Base-by-base conservation (phyloP, 169 alveolate genomes). In the Plasmodium blacklocki region DNA sequence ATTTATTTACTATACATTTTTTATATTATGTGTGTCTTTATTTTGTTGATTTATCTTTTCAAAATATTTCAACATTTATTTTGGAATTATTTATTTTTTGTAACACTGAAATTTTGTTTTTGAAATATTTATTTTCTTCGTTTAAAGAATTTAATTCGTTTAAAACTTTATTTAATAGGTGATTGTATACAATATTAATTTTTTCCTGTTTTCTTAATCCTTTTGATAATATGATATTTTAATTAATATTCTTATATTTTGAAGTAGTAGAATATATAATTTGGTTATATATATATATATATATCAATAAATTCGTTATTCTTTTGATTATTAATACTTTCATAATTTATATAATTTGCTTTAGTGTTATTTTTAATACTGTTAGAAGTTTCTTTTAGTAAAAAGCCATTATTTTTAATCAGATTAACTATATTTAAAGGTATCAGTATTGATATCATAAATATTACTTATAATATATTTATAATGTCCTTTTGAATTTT, bases 161-260 rank as follows among this genome's bases (percentile, higher is more conserved):
- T 73, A 59, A 54, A 14, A 72, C 54, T 23, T 64, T 63, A 72
- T 43, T 72, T 64, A 86, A 50, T 45, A 86, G 12, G 23, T 86
- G 88, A 39, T 73, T 59, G 60, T 86, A 86, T 71, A 86, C 60
- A 54, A 86, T 19, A 43, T 86, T 71, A 43, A 86, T 86, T 86
- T 86, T 86, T 52, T 86, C 71, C 64, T 86, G 87, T 15, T 72
- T 71, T 54, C 32, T 70, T 39, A 86, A 66, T 59, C 71, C 92
- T 50, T 72, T 62, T 58, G 72, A 52, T 72, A 86, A 50, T 4
- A 86, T 73, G 43, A 71, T 86, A 60, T 71, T 86, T 71, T 71
- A 29, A 50, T 71, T 39, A 52, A 74, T 50, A 56, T 86, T 47
- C 72, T 86, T 60, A 59, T 86, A 68, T 45, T 67, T 73, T 73